Evolutionary conservation across 2,329 filamentous ascomycete genomes (phyloP), one percentile per base, ranked within the genome.

Genomic region (Verticillium zaregamsianum): DNA sequence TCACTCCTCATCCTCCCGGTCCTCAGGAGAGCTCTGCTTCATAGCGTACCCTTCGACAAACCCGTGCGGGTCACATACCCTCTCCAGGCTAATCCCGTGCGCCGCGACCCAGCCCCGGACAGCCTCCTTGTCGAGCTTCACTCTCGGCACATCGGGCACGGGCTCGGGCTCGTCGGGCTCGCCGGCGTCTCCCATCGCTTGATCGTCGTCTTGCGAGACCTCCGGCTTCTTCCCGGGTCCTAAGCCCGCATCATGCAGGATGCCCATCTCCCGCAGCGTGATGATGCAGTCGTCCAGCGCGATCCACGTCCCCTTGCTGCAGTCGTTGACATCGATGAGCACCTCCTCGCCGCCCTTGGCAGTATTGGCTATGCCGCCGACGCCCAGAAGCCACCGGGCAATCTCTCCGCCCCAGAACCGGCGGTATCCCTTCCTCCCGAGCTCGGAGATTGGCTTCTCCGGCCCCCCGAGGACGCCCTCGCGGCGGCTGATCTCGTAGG

Each of bases 371-470:
- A 59, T 37, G 28, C 58, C 58, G 20, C 35, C 35, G 52, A 40
- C 15, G 28, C 70, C 69, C 9, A 89, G 72, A 8, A 89, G 67
- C 82, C 84, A 91, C n/a, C 92, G 82, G 6, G 89, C 89, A 64
- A 97, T 88, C 67, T 95, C 91, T 54, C 90, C 88, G 1, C 89
- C 88, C 94, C 94, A 98, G 76, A 91, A 97, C 6, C 90, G 83
- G 68, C 84, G 83, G 76, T 98, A 98, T 3, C 92, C 92, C 70
- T 87, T 90, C 67, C 86, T 86, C 1, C 94, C 94, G 57, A 96
- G 83, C 64, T 94, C 90, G 23, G 91, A 95, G 55, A 98, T 88
- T 11, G 94, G 95, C 73, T 96, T 95, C 78, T 99, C 95, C 0
- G 95, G 95, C 0, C 95, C 94, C 39, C 95, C 95, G 32, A 97